Conservation (phyloP, 1,284 basidiomycete genomes). For the Lignosus rhinocerotis region DNA sequence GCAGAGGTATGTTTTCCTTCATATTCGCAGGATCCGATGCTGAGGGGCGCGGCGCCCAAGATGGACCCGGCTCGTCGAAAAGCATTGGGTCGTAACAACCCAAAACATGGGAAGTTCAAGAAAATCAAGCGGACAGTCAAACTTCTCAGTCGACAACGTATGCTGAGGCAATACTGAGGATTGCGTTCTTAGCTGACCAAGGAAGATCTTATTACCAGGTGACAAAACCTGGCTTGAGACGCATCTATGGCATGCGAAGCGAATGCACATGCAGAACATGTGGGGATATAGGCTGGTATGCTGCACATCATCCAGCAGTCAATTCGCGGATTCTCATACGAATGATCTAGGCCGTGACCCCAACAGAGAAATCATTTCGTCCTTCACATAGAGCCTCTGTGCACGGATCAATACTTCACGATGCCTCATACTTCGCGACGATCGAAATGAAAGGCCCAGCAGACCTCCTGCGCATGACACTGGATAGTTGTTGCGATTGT, state of each 20-base stretch:
- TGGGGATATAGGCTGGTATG: slow-evolving; percentile 86
- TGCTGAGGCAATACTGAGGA: slow-evolving; percentile 22
- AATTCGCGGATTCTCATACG: not conserved
- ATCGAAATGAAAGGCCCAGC: slow-evolving; percentile 74
- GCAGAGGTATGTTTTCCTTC: slow-evolving; percentile 60
- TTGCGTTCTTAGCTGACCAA: not conserved
- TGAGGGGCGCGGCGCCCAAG: slow-evolving; percentile 40
- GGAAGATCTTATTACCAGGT: slow-evolving; percentile 41
- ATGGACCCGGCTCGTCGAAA: slow-evolving; percentile 77
- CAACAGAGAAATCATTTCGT: slow-evolving; percentile 88
- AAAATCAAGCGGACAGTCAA: slow-evolving; percentile 49
- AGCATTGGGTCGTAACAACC: slow-evolving; percentile 45
- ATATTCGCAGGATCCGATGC: not conserved
- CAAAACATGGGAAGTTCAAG: slow-evolving; percentile 61
- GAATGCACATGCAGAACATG: slow-evolving; percentile 88
- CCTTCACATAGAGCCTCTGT: slow-evolving; percentile 85
- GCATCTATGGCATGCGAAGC: slow-evolving; percentile 92
- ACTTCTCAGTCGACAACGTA: slow-evolving; percentile 71
- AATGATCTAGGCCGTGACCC: slow-evolving; percentile 60
- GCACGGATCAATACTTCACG: slow-evolving; percentile 83
- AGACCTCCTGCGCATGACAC: slow-evolving; percentile 47
- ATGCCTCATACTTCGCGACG: slow-evolving; percentile 80
- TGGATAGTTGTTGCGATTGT: slow-evolving; percentile 65
- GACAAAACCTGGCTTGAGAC: slow-evolving; percentile 91
- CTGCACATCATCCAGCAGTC: not conserved